Evolutionary conservation across 768 basidiomycete genomes (phyloP).

Genomic region (Butyriboletus loyo): DNA sequence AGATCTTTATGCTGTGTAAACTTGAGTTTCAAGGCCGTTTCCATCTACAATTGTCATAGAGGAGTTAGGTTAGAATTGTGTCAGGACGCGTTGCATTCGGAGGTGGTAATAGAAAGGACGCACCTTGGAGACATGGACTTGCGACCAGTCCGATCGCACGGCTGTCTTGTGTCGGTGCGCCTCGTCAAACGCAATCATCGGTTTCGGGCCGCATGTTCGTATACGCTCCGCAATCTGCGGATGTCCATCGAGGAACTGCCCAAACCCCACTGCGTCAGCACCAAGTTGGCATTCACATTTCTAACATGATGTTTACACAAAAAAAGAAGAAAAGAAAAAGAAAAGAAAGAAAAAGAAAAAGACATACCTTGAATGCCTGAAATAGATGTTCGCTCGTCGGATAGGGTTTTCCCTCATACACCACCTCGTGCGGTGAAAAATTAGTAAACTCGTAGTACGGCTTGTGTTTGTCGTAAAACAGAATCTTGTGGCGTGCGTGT

Average conservation of each 20-base stretch:
- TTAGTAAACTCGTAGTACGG: constrained; percentile 73
- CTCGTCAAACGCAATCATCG: constrained; percentile 62
- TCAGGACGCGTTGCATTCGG: background rate
- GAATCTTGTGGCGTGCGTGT: constrained; percentile 33
- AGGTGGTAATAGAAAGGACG: background rate
- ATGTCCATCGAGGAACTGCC: constrained; percentile 56
- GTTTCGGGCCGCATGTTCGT: constrained; percentile 57
- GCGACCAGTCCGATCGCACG: constrained; percentile 61
- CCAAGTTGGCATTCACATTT: background rate
- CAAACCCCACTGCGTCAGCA: constrained; percentile 1
- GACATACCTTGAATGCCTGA: constrained; percentile 68
- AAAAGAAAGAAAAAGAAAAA: background rate
- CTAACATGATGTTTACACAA: background rate
- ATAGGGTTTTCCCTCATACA: constrained; percentile 60
- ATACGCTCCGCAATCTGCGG: constrained; percentile 70
- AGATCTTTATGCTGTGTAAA: constrained; percentile 66
- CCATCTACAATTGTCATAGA: constrained; percentile 47
- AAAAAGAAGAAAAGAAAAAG: background rate
- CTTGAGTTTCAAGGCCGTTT: constrained; percentile 58
- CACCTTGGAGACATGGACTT: constrained; percentile 64
- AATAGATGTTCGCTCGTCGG: constrained; percentile 78
- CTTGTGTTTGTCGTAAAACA: constrained; percentile 64
- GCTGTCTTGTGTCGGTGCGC: constrained; percentile 64
- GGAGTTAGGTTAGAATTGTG: background rate
- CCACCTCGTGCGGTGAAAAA: constrained; percentile 66